Base-by-base conservation (phyloP, 1,139 yeast species). In the Kluyveromyces marxianus region DNA sequence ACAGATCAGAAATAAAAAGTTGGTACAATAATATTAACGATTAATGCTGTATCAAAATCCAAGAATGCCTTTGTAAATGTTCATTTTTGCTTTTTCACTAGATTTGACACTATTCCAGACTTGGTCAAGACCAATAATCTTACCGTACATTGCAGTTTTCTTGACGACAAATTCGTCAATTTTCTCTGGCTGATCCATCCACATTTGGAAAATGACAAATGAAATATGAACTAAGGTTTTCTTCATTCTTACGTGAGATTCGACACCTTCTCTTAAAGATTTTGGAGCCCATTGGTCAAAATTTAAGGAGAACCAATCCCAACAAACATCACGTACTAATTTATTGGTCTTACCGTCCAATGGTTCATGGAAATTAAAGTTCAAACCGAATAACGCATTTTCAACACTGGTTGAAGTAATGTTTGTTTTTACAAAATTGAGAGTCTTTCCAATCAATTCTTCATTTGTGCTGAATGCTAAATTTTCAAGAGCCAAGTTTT, bases 301-400 rank as follows among this genome's bases (percentile, higher is more conserved):
- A 54, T 79, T 71, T 42, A 72, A 57, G 35, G 57, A 64, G 59
- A 72, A 80, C 85, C 86, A 81, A 8, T 69, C 63, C 76, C 81
- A 80, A 4, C 80, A 56, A 1, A 50, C 28, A 5, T 57, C 57
- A 14, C 56, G 51, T 6, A 58, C 48, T 28, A 42, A 41, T 44
- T 63, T 63, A 52, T 35, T 27, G 4, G 41, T 21, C 21, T 33
- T 39, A n/a, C 46, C 48, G 3, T 37, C 39, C 29, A 47, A 40
- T 2, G 41, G 29, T 35, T 44, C 21, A 21, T 45, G 41, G 39
- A 55, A 52, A 42, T 65, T 67, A 48, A 62, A 65, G 42, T 64
- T 61, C 26, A 77, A 68, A 3, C 87, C 87, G 38, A 78, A 58
- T 14, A 81, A 62, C 0, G 76, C 78, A 45, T 75, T 58, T 55